Base-by-base conservation (phyloP, 805 yeast species). In the Yarrowia sp. region DNA sequence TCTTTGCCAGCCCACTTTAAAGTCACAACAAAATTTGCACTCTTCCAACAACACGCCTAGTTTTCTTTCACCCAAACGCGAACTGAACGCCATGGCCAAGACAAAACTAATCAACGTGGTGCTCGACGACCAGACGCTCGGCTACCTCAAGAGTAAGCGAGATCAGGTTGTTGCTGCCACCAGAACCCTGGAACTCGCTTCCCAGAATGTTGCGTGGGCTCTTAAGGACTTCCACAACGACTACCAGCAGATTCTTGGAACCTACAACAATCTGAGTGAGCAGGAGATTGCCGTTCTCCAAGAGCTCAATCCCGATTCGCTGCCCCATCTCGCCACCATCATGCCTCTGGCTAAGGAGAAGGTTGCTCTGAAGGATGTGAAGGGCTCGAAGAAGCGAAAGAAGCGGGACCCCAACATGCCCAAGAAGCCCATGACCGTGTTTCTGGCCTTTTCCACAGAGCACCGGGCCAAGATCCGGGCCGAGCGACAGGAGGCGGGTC, bases 351-450 rank as follows among this genome's bases (percentile, higher is more conserved):
- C n/a, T 14, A 15, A 39, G 30, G 30, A 24, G n/a, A n/a, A n/a
- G n/a, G n/a, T n/a, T n/a, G n/a, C n/a, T n/a, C n/a, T n/a, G n/a
- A n/a, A n/a, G 30, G 30, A 24, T 24, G 30, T 4, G 30, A 24
- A 4, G 30, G 6, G 6, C n/a, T n/a, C n/a, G 30, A 24, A 24
- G 30, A 40, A 55, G 33, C 43, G 38, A 14, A n/a, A 6, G 3
- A 12, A 15, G 8, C 10, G 60, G 73, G 98, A 94, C 78, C 98
- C 98, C 66, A 88, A 90, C 74, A 97, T 97, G 53, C 99, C 99
- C 69, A 92, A 91, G 83, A 92, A 92, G 75, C 98, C 99, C 15
- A 82, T 91, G 74, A 92, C 97, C 24, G 89, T 91, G 52, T 93
- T 87, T 80, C 90, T 94, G 77, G 84, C 87, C 50, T 94, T 86